phyloP scores from a whole-genome alignment of 208 protist genomes.

The Crithidia thermophila region DNA sequence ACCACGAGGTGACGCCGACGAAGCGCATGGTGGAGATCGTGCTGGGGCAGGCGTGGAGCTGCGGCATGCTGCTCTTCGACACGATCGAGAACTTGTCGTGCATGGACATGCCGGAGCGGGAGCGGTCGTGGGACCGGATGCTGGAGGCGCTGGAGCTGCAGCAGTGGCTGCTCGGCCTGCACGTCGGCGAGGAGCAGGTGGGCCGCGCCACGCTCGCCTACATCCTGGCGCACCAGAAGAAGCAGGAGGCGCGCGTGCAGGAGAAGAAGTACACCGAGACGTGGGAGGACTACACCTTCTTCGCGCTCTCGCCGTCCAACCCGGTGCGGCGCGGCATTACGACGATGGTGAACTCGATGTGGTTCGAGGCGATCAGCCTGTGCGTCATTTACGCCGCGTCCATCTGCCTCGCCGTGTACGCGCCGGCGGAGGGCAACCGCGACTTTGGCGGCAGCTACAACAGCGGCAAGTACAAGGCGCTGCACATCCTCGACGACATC shows the following conservation, averaged over 20 bases:
- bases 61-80: slow-evolving; percentile 90
- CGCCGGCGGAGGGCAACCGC: slow-evolving; percentile 49
- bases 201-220: slow-evolving; percentile 89
- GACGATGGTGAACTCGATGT: slow-evolving; percentile 52
- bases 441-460: slow-evolving; percentile 69
- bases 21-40: slow-evolving; percentile 79
- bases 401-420: slow-evolving; percentile 79
- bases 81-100: slow-evolving; percentile 85
- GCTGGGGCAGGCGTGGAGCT: slow-evolving; percentile 89
- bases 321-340: slow-evolving; percentile 52
- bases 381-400: slow-evolving; percentile 71
- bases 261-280: slow-evolving; percentile 47
- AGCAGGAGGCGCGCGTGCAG: slow-evolving; percentile 45
- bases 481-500: slow-evolving; percentile 84
- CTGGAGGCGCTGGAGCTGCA: slow-evolving; percentile 82
- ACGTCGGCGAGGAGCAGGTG: slow-evolving; percentile 91
- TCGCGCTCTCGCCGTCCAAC: slow-evolving; percentile 62
- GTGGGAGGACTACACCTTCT: slow-evolving; percentile 78
- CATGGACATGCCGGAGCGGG: slow-evolving; percentile 59
- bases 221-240: slow-evolving; percentile 77
- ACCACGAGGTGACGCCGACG: slow-evolving; percentile 63
- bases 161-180: slow-evolving; percentile 86
- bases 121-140: slow-evolving; percentile 77
- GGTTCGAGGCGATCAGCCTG: slow-evolving; percentile 74
- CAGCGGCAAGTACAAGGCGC: slow-evolving; percentile 70